Conservation (phyloP, 2,329 filamentous ascomycete species). For the Raffaelea ambrosiae region DNA sequence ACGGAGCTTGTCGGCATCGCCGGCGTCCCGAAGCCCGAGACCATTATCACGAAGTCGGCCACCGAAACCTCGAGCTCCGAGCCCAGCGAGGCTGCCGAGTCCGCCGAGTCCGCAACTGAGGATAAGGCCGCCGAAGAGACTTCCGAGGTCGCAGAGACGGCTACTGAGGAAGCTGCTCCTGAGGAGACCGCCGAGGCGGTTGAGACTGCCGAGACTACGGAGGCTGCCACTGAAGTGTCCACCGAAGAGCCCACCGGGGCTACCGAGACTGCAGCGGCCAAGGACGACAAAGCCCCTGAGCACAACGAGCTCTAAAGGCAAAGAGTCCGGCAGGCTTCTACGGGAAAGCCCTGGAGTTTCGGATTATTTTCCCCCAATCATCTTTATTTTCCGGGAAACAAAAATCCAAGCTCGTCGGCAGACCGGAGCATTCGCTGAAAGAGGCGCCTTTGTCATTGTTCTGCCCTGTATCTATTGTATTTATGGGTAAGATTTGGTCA, state of each 20-base stretch:
- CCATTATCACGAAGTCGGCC: conserved; percentile 32
- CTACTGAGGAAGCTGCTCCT: conserved; percentile 38
- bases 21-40: conserved; percentile 52
- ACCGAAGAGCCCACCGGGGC: conserved; percentile 26
- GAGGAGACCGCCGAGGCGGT: not conserved
- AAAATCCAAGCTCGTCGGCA: too few species aligned
- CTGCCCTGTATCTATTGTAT: too few species aligned
- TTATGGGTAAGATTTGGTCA: too few species aligned
- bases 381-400: too few species aligned
- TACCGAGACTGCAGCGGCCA: conserved; percentile 37
- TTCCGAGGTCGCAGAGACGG: conserved; percentile 31
- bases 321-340: too few species aligned
- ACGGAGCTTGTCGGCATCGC: conserved; percentile 81
- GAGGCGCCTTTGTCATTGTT: too few species aligned
- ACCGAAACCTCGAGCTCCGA: conserved; percentile 21
- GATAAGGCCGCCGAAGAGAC: conserved; percentile 38
- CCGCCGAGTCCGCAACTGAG: conserved; percentile 25
- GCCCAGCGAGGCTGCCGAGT: conserved; percentile 14
- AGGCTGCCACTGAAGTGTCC: conserved; percentile 41
- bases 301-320: conserved; percentile 53
- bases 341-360: too few species aligned
- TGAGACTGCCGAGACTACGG: conserved; percentile 23
- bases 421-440: too few species aligned
- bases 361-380: too few species aligned
- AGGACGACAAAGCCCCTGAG: conserved; percentile 46